phyloP scores from a whole-genome alignment of 805 yeast species.

The Wickerhamiella azyma region DNA sequence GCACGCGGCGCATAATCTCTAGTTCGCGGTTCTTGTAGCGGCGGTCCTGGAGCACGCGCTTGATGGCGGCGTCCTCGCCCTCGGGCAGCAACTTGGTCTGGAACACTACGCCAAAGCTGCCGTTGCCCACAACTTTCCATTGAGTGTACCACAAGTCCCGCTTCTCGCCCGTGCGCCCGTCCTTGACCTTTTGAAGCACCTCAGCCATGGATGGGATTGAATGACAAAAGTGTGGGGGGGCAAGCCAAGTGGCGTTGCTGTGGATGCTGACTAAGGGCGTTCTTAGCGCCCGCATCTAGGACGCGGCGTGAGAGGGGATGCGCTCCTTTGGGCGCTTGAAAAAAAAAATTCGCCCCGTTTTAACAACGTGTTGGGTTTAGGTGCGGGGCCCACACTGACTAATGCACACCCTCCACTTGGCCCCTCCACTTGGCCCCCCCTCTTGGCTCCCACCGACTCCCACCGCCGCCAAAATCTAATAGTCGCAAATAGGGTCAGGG shows the following conservation, averaged over 20 bases:
- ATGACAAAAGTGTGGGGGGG: not conserved
- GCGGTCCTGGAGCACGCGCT: slow-evolving; percentile 90
- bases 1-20: slow-evolving; percentile 83
- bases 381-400: too few species aligned
- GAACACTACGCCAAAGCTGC: slow-evolving; percentile 98
- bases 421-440: too few species aligned
- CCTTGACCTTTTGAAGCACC: slow-evolving; percentile 47
- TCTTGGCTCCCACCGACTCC: too few species aligned
- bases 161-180: slow-evolving; percentile 54
- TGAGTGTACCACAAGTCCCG: slow-evolving; percentile 61
- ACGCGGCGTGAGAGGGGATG: too few species aligned
- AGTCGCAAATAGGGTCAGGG: too few species aligned
- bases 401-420: too few species aligned
- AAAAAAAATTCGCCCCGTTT: too few species aligned
- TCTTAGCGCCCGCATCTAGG: too few species aligned
- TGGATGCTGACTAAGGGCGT: not conserved
- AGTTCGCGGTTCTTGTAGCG: slow-evolving; percentile 93
- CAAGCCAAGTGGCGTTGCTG: not conserved
- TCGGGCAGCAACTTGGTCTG: slow-evolving; percentile 66
- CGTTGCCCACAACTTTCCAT: slow-evolving; percentile 90
- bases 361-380: too few species aligned
- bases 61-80: slow-evolving; percentile 77
- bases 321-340: too few species aligned
- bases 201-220: slow-evolving; percentile 16
- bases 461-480: too few species aligned